These are phyloP conservation scores for Parafenestella ontariensis DNA, from an alignment of 2,329 filamentous ascomycete species.

Conservation along the genomic window DNA sequence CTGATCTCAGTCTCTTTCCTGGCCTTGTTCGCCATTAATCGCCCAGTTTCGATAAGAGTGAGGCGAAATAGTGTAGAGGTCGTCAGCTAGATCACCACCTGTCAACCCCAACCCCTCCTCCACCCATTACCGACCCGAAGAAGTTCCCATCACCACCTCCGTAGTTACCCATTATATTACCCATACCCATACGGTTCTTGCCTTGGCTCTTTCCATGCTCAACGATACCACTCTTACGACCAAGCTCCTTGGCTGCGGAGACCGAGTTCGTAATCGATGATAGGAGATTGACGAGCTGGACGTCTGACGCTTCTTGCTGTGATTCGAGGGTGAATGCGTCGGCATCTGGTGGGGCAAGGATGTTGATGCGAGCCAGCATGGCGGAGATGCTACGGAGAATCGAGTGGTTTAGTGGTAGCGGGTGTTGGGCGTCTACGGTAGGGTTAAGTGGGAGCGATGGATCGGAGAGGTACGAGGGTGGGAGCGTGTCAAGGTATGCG, in stretches of 20 bases:
- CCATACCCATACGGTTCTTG: constrained; percentile 33
- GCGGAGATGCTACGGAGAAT: constrained; percentile 89
- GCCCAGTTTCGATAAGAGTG: not conserved
- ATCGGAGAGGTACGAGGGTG: constrained; percentile 67
- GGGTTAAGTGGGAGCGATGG: constrained; percentile 45
- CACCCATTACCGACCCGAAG: constrained; percentile 31
- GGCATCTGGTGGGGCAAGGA: constrained; percentile 75
- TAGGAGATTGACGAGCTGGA: constrained; percentile 78
- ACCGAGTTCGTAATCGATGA: constrained; percentile 77
- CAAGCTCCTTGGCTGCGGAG: constrained; percentile 73
- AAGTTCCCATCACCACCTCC: constrained; percentile 26
- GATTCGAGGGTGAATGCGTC: constrained; percentile 73
- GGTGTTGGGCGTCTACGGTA: constrained; percentile 33
- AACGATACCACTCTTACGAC: constrained; percentile 70
- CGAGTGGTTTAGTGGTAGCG: constrained; percentile 63
- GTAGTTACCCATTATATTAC: constrained; percentile 22
- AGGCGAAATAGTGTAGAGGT: not conserved
- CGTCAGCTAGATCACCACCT: constrained; percentile 21
- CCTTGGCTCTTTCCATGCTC: constrained; percentile 49
- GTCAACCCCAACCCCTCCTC: constrained; percentile 17
- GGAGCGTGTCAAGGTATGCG: constrained; percentile 76
- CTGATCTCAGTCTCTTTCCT: not conserved
- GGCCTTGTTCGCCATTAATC: not conserved
- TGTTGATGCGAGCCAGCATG: constrained; percentile 80
- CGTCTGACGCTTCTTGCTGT: constrained; percentile 81